phyloP scores from a whole-genome alignment of 2,329 filamentous ascomycete species.

The Colletotrichum salicis region DNA sequence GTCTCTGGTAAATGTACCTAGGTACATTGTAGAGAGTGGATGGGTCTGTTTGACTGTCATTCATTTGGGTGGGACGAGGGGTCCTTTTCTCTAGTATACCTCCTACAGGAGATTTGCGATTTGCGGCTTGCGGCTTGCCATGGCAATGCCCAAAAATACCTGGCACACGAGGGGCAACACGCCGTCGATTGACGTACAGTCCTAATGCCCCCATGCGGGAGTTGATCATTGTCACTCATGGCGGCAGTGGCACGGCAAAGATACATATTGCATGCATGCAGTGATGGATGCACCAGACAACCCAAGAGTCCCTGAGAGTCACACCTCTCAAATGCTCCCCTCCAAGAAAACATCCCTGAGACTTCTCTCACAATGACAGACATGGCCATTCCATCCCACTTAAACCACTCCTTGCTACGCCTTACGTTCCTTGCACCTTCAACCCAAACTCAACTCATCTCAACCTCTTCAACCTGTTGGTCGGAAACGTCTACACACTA shows the following conservation, averaged over 20 bases:
- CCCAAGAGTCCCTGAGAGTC: not conserved
- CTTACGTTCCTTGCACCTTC: conserved; percentile 25
- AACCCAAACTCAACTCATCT: conserved; percentile 25
- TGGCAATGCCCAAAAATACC: conserved; percentile 32
- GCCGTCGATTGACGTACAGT: conserved; percentile 30
- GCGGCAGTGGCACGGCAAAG: not conserved
- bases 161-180: conserved; percentile 19
- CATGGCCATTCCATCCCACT: conserved; percentile 19
- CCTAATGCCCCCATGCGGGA: conserved; percentile 1
- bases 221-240: not conserved
- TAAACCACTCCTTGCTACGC: conserved; percentile 31
- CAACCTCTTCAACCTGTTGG: conserved; percentile 21
- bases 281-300: not conserved
- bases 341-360: not conserved
- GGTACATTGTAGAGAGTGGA: not conserved
- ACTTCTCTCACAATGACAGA: not conserved
- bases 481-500: conserved; percentile 16
- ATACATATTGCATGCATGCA: not conserved
- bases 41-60: conserved; percentile 1
- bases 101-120: not conserved
- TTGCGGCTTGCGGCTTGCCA: not conserved
- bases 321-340: not conserved
- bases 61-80: conserved; percentile 19
- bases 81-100: conserved; percentile 5
- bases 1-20: not conserved